A percentile compares a stretch with the other conserved stretches of the same genome.
Evolutionary conservation across 495 filamentous ascomycete genomes (phyloP).

Genomic region (Penicillium diatomitis): DNA sequence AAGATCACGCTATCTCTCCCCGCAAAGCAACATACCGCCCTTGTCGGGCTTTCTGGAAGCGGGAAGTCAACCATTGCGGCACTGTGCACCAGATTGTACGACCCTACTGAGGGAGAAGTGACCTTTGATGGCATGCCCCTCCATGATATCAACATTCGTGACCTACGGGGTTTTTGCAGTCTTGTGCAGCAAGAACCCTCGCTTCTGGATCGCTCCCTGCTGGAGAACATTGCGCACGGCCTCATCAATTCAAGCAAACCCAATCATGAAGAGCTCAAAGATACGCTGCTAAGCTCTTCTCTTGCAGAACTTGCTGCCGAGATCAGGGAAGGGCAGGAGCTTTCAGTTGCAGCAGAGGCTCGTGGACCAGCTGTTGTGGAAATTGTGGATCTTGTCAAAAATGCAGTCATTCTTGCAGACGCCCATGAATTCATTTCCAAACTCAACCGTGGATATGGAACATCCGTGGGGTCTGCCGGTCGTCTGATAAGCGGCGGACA

Average conservation of each 20-base stretch:
- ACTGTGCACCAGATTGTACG: constrained; percentile 45
- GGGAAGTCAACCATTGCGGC: constrained; percentile 63
- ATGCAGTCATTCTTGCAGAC: constrained; percentile 35
- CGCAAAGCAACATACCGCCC: constrained; percentile 50
- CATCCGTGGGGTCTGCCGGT: constrained; percentile 46
- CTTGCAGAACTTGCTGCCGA: constrained; percentile 24
- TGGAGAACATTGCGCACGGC: constrained; percentile 62
- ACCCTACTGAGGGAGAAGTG: constrained; percentile 36
- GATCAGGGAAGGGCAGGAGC: constrained; percentile 26
- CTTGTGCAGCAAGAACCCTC: constrained; percentile 62
- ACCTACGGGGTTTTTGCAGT: constrained; percentile 47
- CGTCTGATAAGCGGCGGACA: constrained; percentile 53
- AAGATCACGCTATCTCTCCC: constrained; percentile 45
- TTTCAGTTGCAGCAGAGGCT: constrained; percentile 22
- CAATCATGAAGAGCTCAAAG: constrained; percentile 31
- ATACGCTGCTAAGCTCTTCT: constrained; percentile 17
- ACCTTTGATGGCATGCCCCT: constrained; percentile 46
- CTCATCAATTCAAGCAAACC: constrained; percentile 48
- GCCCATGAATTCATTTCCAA: constrained; percentile 34
- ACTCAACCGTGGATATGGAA: constrained; percentile 43
- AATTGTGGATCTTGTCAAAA: constrained; percentile 28
- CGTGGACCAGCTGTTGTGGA: constrained; percentile 23
- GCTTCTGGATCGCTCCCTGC: constrained; percentile 53
- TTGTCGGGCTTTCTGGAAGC: constrained; percentile 61
- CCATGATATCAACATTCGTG: constrained; percentile 45